phyloP scores from a whole-genome alignment of 1,139 yeast genomes.

The Hemisphaericaspora subhashii region DNA sequence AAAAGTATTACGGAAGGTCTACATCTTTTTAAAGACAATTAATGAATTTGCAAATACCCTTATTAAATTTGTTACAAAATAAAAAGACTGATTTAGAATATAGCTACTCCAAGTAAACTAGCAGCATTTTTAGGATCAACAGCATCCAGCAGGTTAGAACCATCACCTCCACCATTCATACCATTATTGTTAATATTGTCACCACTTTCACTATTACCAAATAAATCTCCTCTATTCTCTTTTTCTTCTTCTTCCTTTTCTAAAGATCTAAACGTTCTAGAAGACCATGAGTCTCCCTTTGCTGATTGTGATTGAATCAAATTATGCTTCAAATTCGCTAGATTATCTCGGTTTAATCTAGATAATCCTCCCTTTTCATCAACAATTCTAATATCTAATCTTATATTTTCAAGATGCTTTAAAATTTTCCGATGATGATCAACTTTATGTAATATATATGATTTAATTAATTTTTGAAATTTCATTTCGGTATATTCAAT shows the following conservation, averaged over 20 bases:
- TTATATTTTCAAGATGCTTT: slow-evolving; percentile 69
- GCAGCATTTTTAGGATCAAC: slow-evolving; percentile 88
- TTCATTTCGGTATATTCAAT: slow-evolving; percentile 55
- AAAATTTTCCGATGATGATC: slow-evolving; percentile 85
- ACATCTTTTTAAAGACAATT: too few species aligned
- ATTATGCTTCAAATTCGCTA: slow-evolving; percentile 47
- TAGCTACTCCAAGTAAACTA: slow-evolving; percentile 69
- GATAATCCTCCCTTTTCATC: slow-evolving; percentile 83
- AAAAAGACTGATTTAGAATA: slow-evolving; percentile 43
- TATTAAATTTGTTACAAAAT: too few species aligned
- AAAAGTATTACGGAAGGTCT: too few species aligned
- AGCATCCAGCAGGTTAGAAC: slow-evolving; percentile 28
- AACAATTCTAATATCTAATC: slow-evolving; percentile 72
- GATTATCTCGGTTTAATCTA: slow-evolving; percentile 74
- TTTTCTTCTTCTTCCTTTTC: slow-evolving; percentile 34
- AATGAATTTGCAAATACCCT: too few species aligned
- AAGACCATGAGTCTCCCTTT: slow-evolving; percentile 62
- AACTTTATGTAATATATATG: slow-evolving; percentile 67
- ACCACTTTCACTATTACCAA: slow-evolving; percentile 7
- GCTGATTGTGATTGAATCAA: slow-evolving; percentile 50
- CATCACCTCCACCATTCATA: slow-evolving; percentile 9
- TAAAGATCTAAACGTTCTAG: slow-evolving; percentile 61
- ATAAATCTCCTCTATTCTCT: slow-evolving; percentile 22
- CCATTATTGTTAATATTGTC: slow-evolving; percentile 8
- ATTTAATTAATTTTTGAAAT: slow-evolving; percentile 54